Evolutionary conservation across 2,329 filamentous ascomycete genomes (phyloP), one percentile per base, ranked within the genome.

Genomic region (Hirsutella minnesotensis): DNA sequence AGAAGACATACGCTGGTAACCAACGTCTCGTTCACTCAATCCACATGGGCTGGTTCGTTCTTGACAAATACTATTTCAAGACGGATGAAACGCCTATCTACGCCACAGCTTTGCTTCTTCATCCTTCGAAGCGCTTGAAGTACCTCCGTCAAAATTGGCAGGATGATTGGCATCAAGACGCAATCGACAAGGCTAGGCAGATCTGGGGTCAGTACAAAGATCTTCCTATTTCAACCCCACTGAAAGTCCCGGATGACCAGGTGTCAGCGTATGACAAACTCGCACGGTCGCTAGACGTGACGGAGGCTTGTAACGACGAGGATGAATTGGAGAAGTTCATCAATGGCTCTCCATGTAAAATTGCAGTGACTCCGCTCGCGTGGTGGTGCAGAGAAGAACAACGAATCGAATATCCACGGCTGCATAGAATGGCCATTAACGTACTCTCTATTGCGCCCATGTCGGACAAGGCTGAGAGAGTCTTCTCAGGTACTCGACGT

Each of bases 271-370:
- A 37, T 19, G 35, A 37, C 18, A 37, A 37, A 18, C 18, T 37
- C 5, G 35, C 35, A 5, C 16, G 19, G 19, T 37, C 35, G 3
- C 35, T 37, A 5, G 35, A 37, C 18, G 16, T 37, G 16, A 37
- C 18, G 19, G 35, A 19, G 13, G 35, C 35, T 18, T 13, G 27
- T 33, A 18, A 44, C 39, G 21, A 41, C 38, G 33, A 42, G 29
- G 43, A 44, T 44, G 34, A 44, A 39, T 39, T 44, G 18, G 39
- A 41, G 43, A 44, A 44, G 35, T 44, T 44, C 34, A 44, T 41
- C 29, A 41, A 44, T 30, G 39, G 39, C 19, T 45, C 43, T 35
- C 43, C 39, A 4, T 43, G 41, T 33, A 44, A 41, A 33, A 44
- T 44, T 13, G 31, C 43, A 18, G 38, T 29, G 5, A 42, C 22